A percentile compares a stretch with the other conserved stretches of the same genome.
Evolutionary conservation across 192 early-diverging fungal species (phyloP).

Genomic region (Backusella liffmaniae): DNA sequence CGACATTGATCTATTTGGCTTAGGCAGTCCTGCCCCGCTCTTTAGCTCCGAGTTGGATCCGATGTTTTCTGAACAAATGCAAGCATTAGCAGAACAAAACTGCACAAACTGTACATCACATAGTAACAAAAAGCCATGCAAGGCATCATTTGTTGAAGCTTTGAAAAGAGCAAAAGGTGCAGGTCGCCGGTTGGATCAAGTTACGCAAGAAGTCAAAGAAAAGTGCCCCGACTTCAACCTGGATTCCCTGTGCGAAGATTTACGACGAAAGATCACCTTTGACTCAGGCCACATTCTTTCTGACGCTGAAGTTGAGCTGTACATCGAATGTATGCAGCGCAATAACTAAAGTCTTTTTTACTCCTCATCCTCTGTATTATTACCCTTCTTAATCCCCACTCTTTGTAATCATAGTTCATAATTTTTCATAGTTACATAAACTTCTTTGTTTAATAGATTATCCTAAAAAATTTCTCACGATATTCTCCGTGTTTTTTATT

Average conservation of each 20-base stretch:
- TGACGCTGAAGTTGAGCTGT: conserved; percentile 9
- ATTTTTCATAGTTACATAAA: conserved; percentile 4
- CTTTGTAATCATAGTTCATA: conserved; percentile 7
- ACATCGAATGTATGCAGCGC: conserved; percentile 10
- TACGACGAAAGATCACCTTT: conserved; percentile 4
- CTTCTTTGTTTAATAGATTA: conserved; percentile 9
- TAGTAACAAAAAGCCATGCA: conserved; percentile 1
- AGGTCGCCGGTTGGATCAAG: neutral
- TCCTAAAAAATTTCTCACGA: neutral
- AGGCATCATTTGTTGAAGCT: neutral
- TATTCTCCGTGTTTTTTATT: neutral
- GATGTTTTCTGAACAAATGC: conserved; percentile 9
- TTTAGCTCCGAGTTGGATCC: neutral
- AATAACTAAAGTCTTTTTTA: neutral
- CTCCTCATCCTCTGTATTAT: neutral
- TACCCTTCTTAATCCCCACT: neutral
- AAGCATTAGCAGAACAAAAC: neutral
- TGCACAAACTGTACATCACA: neutral
- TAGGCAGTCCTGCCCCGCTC: neutral
- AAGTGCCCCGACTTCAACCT: neutral
- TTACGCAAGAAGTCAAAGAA: conserved; percentile 3
- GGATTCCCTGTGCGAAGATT: conserved; percentile 3
- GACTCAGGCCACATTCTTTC: neutral
- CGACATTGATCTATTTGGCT: conserved; percentile 8
- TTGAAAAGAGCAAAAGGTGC: conserved; percentile 1